Base-by-base conservation (phyloP, 2,329 filamentous ascomycete species). In the Lithohypha guttulata region DNA sequence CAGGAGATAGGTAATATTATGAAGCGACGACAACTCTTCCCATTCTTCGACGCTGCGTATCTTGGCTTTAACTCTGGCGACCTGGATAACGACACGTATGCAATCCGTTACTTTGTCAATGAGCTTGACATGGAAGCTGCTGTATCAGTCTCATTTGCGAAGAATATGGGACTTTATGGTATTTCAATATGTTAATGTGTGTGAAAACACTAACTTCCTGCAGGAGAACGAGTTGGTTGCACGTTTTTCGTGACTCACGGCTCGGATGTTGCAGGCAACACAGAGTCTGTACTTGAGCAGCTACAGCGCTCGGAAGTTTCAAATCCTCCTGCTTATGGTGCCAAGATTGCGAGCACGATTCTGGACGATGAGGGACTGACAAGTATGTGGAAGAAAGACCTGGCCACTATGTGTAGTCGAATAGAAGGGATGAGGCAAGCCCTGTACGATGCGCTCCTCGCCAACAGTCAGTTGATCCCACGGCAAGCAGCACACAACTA, bases 261-360 rank as follows among this genome's bases (percentile, higher is more conserved):
- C 29, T 73, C 79, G 49, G 87, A 87, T 52, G 87, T 96, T 75
- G 87, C 85, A 76, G 87, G 86, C 71, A 84, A 85, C 49, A 77
- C 96, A 56, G 87, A 95, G 62, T 94, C 86, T 20, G 91, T 96
- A 71, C 70, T 98, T 74, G 96, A 96, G 76, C 96, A 96, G 59
- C 75, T 98, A 53, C 84, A 95, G 52, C 86, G 91, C 51, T 89
- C 91, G 47, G 66, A 96, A 57, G 96, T 96, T 82, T 96, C 89
- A 48, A 98, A 96, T 77, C 91, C 91, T 27, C 91, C 91, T 42
- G 77, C 96, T 52, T 86, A 95, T 72, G 91, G 91, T 54, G 91
- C 91, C 40, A 86, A 89, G 58, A 84, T 98, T 57, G 91, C 91
- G 43, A 79, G 83, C 48, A 76, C 84, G 67, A 93, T 98, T 64